Evolutionary conservation across 164 flowering plant genomes (phyloP).

Genomic region (Magnolia officinalis): DNA sequence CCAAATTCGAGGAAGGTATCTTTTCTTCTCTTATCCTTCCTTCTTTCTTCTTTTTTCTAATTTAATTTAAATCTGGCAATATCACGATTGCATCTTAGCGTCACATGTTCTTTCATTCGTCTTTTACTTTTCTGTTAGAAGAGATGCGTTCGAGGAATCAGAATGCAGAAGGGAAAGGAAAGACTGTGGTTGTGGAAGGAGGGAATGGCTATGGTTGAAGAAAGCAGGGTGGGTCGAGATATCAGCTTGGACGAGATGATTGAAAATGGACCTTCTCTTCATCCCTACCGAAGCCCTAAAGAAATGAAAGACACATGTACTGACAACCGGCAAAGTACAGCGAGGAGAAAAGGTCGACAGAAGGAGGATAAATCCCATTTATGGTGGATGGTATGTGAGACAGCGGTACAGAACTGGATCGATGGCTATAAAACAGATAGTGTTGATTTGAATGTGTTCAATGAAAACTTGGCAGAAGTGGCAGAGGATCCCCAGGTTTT

Average conservation of each 20-base stretch:
- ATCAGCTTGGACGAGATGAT: too few relatives aligned
- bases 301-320: too few relatives aligned
- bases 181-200: not conserved
- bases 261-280: too few relatives aligned
- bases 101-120: too few relatives aligned
- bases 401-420: conserved; percentile 56
- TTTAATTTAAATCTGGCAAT: too few relatives aligned
- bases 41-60: too few relatives aligned
- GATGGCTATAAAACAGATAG: conserved; percentile 29
- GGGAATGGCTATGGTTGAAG: not conserved
- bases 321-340: not conserved
- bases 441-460: conserved; percentile 45
- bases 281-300: too few relatives aligned
- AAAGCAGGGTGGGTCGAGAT: not conserved
- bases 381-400: conserved; percentile 70
- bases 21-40: too few relatives aligned
- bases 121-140: too few relatives aligned
- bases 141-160: too few relatives aligned
- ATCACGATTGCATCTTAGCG: too few relatives aligned
- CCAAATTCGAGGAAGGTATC: too few relatives aligned
- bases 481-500: conserved; percentile 53
- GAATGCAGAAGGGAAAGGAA: not conserved
- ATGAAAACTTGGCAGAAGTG: conserved; percentile 30
- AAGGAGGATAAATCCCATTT: conserved; percentile 20
- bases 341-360: not conserved